Conservation (phyloP, 768 basidiomycete genomes). For the Termitomyces sp. region DNA sequence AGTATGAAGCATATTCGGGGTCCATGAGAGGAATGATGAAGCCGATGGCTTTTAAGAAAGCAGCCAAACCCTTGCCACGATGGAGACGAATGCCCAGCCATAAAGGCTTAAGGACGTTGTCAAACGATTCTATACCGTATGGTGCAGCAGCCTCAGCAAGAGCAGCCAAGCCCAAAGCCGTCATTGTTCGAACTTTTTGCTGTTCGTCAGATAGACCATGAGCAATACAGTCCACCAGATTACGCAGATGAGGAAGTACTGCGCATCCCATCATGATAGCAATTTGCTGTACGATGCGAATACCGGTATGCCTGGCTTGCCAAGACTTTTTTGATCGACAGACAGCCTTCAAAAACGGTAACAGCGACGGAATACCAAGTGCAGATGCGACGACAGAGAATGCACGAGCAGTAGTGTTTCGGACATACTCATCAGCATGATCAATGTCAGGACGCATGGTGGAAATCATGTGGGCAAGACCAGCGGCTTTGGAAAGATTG, state of each 20-base stretch:
- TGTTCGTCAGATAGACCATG: slow-evolving; percentile 92
- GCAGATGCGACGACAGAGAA: slow-evolving; percentile 99
- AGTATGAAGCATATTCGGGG: slow-evolving; percentile 98
- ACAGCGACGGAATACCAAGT: slow-evolving; percentile 93
- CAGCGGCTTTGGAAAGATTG: slow-evolving; percentile 96
- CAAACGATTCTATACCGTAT: slow-evolving; percentile 99
- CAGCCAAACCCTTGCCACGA: slow-evolving; percentile 91
- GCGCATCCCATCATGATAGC: slow-evolving; percentile 99
- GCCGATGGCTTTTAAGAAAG: slow-evolving; percentile 96
- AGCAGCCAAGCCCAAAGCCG: slow-evolving; percentile 85
- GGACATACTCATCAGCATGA: slow-evolving; percentile 98
- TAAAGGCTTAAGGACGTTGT: slow-evolving; percentile 90
- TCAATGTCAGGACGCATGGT: slow-evolving; percentile 99
- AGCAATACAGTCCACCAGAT: slow-evolving; percentile 93
- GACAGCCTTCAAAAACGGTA: slow-evolving; percentile 97
- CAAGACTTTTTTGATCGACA: slow-evolving; percentile 99
- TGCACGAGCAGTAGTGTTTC: slow-evolving; percentile 97
- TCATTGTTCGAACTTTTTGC: slow-evolving; percentile 96
- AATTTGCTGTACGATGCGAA: slow-evolving; percentile 98
- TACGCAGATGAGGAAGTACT: slow-evolving; percentile 93
- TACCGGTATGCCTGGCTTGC: slow-evolving; percentile 99
- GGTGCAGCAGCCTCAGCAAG: slow-evolving; percentile 96
- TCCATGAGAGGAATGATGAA: slow-evolving; percentile 99
- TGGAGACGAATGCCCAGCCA: slow-evolving; percentile 94
- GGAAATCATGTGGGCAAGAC: slow-evolving; percentile 99